Base-by-base conservation (phyloP, 192 early-diverging fungal genomes). In the Dispira parvispora region DNA sequence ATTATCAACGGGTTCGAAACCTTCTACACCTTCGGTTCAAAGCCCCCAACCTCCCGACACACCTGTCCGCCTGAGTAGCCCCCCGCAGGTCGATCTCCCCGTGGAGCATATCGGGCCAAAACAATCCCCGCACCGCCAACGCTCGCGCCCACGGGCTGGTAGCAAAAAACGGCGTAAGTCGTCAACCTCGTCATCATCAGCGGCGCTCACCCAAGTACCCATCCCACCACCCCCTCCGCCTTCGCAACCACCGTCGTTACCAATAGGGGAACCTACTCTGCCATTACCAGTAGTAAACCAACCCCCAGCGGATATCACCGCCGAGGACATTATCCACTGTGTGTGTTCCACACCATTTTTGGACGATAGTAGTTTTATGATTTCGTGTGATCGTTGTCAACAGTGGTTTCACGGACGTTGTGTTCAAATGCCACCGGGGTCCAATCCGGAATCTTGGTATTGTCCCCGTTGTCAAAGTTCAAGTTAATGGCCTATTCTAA, bases 321-420 rank as follows among this genome's bases (percentile, higher is more conserved):
- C 32, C 11, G 61, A 45, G 6, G 81, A 83, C 54, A 56, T 71
- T 0, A 81, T 79, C 53, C 68, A 75, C 46, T 83, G 81, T 61
- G 76, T 81, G 21, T 83, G 81, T 50, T 69, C 71, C 2, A 72
- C 76, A 57, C 81, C 81, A n/a, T 69, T 73, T 13, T 56, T 79
- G 52, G 79, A 83, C 49, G 75, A 83, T 67, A 80, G 79, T 16
- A 66, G 69, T 11, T 83, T 83, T 53, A 83, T 83, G 81, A 73
- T 83, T 67, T 77, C 81, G 10, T 83, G 81, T 63, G 81, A 83
- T 63, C 58, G 60, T 20, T 83, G 81, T 52, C 63, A 71, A 61
- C 76, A 72, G n/a, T 83, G 81, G 81, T 83, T 78, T 62, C 81
- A 83, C 72, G 81, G 81, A 44, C 66, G 68, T 20, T 83, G 81